Conservation (phyloP, 208 protist genomes). For the Trypanosoma caninum region DNA sequence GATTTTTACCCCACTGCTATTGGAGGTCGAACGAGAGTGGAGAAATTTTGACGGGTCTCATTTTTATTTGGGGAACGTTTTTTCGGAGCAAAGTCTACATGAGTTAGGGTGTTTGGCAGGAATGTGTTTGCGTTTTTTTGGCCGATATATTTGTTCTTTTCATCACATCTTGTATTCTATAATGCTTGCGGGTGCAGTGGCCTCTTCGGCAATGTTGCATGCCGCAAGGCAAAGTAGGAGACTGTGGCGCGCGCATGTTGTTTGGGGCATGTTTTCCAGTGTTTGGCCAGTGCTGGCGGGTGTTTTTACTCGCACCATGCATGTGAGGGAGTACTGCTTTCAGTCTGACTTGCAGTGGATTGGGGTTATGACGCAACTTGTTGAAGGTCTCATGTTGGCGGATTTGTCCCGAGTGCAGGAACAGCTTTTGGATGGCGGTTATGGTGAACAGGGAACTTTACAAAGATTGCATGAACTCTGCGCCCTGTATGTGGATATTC, state of each 20-base stretch:
- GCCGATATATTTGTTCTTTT: conserved; percentile 6
- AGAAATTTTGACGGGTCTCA: not conserved
- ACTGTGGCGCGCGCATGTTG: not conserved
- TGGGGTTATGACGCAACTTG: not conserved
- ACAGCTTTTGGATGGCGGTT: not conserved
- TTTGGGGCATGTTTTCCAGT: conserved; percentile 1
- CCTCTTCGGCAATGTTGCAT: not conserved
- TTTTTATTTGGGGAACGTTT: not conserved
- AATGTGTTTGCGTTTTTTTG: conserved; percentile 17
- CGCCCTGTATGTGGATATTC: not conserved
- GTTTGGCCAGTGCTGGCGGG: not conserved
- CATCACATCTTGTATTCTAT: conserved; percentile 10
- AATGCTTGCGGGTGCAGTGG: conserved; percentile 1
- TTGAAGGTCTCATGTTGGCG: not conserved
- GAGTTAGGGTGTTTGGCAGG: conserved; percentile 9
- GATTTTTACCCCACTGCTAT: not conserved
- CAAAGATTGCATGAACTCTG: not conserved
- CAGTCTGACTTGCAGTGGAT: conserved; percentile 1
- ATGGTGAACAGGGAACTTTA: not conserved
- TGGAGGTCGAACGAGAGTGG: not conserved
- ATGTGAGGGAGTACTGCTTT: not conserved
- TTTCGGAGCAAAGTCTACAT: not conserved
- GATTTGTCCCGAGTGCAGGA: not conserved
- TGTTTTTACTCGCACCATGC: not conserved
- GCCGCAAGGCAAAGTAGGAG: not conserved